Evolutionary conservation across 306 rosid genomes (phyloP), one percentile per base, ranked within the genome.

Genomic region (Lathyrus tuberosus): DNA sequence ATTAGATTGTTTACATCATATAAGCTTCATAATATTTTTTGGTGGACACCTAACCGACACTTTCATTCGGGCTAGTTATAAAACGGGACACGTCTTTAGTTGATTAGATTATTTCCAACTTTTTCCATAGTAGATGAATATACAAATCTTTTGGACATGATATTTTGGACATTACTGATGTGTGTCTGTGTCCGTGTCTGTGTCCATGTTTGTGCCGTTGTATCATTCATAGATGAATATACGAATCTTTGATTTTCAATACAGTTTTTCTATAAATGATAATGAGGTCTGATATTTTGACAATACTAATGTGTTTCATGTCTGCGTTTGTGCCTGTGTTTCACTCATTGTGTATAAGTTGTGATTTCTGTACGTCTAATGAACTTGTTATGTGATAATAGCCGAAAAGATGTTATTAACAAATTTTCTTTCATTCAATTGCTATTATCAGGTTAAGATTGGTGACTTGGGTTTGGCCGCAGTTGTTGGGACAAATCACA

Each of bases 381-480:
- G 20, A 47, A n/a, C 5, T 47, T 14, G 51, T 47, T 47, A 47
- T 47, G 10, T 47, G 2, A 47, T 47, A 48, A 17, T 76, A 13
- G 51, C 59, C 22, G 11, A 30, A 22, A 30, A 31, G 2, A 16
- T 11, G 4, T 12, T 37, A n/a, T 30, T 66, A 30, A 5, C 46
- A 53, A 38, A 4, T 41, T 24, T 33, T 31, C 2, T 14, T 38
- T 58, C 46, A 51, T 38, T 35, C 10, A 15, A 60, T 62, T 58
- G 28, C 9, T 20, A 26, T 9, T 20, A 20, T 9, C 69, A 93
- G 97, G 97, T 94, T 65, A 94, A 94, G 80, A 90, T 94, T 81
- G 98, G 98, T 20, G 98, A 94, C 78, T 83, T 94, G 86, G 98
- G 97, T 12, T 75, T 88, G 82, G 97, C 97, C 0, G 92, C 96